These are phyloP conservation scores for Graphilbum sp. DNA, from an alignment of 2,329 filamentous ascomycete genomes.

Conservation along the genomic window DNA sequence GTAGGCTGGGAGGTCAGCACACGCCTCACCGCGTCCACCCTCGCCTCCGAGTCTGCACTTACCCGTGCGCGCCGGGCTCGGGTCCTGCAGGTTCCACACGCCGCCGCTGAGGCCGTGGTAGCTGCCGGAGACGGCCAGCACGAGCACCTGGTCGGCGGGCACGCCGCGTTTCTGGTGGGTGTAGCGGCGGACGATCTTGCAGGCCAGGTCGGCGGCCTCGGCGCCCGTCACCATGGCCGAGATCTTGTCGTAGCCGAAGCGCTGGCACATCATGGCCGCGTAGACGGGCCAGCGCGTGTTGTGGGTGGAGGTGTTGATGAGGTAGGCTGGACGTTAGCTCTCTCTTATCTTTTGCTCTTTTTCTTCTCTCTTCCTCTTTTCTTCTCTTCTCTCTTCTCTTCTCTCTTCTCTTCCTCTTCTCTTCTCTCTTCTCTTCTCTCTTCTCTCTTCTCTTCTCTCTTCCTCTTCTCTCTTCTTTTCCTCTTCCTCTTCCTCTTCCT, in stretches of 20 bases:
- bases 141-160: constrained; percentile 62
- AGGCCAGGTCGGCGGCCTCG: constrained; percentile 86
- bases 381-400: too few species aligned
- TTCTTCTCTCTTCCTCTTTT: not conserved
- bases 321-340: constrained; percentile 82
- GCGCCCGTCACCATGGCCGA: constrained; percentile 96
- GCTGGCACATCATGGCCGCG: constrained; percentile 75
- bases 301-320: constrained; percentile 76
- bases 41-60: too few species aligned
- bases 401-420: too few species aligned
- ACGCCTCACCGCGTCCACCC: too few species aligned
- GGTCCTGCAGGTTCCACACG: too few species aligned
- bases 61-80: too few species aligned
- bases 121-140: constrained; percentile 78
- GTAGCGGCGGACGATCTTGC: constrained; percentile 96
- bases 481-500: too few species aligned
- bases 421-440: too few species aligned
- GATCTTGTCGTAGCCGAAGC: constrained; percentile 95
- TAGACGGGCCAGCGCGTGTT: constrained; percentile 45
- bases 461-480: too few species aligned
- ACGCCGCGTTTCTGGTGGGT: constrained; percentile 93
- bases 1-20: too few species aligned
- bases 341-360: not conserved
- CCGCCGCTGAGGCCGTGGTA: constrained; percentile 97
- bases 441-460: too few species aligned